Base-by-base conservation (phyloP, 164 flowering plant genomes). In the Amborella trichopoda region DNA sequence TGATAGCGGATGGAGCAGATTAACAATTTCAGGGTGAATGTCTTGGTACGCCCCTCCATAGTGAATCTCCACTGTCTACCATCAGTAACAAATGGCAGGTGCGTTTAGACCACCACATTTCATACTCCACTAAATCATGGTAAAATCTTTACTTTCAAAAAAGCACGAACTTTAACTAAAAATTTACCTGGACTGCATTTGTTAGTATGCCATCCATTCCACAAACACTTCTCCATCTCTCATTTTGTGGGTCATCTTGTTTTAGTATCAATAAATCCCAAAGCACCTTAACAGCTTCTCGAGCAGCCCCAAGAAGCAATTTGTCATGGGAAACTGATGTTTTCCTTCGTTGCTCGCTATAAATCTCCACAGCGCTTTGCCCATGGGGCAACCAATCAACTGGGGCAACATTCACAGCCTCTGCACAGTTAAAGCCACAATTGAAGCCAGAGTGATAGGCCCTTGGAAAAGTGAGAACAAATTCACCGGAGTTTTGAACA, bases 341-440 rank as follows among this genome's bases (percentile, higher is more conserved):
- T 66, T 78, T 83, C 22, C 78, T 78, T 32, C 55, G 43, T 52
- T 83, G 88, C 54, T 66, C 56, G 52, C 84, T 73, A 50, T 83
- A 80, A 13, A 77, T 76, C 65, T 83, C 87, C 32, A 80, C 87
- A 40, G 85, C 93, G 59, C 56, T 55, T 52, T 83, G 93, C 24
- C 93, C 93, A 69, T 80, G 82, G 5, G 57, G 67, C 33, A 83
- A 62, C 93, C 93, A 83, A 64, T 83, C 93, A 62, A 80, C 62
- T 22, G 93, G 93, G 6, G 88, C 93, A 33, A 83, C 82, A 69
- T 83, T 83, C 26, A 83, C 93, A 17, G 93, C 93, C 68, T 83
- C 88, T 0, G 93, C 88, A 64, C 87, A 83, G 62, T 83, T 83
- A 58, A 80, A 80, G 22, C 93, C 93, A 60, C 93, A 80, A 57